Evolutionary conservation across 345 rosid genomes (phyloP).

Genomic region (Iberis pinnata): DNA sequence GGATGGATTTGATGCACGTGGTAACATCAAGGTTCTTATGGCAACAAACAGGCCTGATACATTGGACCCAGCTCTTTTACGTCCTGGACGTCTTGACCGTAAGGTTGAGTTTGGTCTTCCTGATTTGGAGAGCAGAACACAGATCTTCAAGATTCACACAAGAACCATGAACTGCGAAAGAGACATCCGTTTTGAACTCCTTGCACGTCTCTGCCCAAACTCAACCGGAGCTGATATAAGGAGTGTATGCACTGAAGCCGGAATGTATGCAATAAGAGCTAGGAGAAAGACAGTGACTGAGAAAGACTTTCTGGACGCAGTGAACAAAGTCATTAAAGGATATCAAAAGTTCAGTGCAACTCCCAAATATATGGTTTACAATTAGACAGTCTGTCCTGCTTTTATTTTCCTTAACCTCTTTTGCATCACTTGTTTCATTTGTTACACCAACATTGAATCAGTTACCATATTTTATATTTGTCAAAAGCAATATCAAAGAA

Average conservation of each 20-base stretch:
- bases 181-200: not conserved
- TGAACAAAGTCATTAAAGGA: slow-evolving; percentile 92
- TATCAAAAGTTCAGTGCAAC: slow-evolving; percentile 95
- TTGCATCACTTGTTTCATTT: slow-evolving; percentile 1
- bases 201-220: not conserved
- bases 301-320: slow-evolving; percentile 95
- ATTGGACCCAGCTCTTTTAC: slow-evolving; percentile 69
- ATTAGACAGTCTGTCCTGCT: slow-evolving; percentile 29
- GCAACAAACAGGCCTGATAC: slow-evolving; percentile 88
- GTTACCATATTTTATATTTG: too few species aligned
- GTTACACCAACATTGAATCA: too few species aligned
- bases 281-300: slow-evolving; percentile 90
- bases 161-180: not conserved
- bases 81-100: slow-evolving; percentile 78
- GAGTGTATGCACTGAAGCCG: slow-evolving; percentile 96
- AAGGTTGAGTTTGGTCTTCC: slow-evolving; percentile 83
- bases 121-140: not conserved
- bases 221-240: slow-evolving; percentile 87
- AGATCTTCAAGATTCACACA: slow-evolving; percentile 1
- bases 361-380: slow-evolving; percentile 92
- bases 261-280: slow-evolving; percentile 88
- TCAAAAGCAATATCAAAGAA: too few species aligned
- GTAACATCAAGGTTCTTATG: slow-evolving; percentile 82
- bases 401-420: not conserved
- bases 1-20: slow-evolving; percentile 83